Base-by-base conservation (phyloP, 2,329 filamentous ascomycete genomes). In the Aotearoamyces nothofagi region DNA sequence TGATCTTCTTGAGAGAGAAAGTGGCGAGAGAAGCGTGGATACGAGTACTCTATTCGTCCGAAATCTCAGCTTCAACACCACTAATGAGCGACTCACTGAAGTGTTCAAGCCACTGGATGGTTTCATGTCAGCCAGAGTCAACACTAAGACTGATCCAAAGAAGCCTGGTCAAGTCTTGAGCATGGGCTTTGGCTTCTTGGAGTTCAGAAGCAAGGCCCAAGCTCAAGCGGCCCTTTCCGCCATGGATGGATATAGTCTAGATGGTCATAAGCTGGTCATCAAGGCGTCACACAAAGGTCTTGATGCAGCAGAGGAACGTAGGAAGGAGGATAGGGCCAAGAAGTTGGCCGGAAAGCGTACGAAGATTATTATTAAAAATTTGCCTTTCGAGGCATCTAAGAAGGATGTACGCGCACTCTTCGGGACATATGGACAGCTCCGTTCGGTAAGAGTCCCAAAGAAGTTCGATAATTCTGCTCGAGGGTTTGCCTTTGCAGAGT, bases 351-450 rank as follows among this genome's bases (percentile, higher is more conserved):
- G 68, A 10, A 71, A 75, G 49, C 69, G 73, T 41, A 94, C 86
- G 26, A 96, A 96, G 66, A 78, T 98, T 48, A 77, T 96, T 55
- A 78, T 98, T 61, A 98, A 96, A 64, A 98, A 98, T 60, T 60
- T 98, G 54, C 87, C 90, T 12, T 98, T 98, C 60, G 83, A 96
- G 59, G 78, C 81, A 27, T 78, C 75, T 30, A 94, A 93, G 61
- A 90, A 92, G 54, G 90, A 98, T 51, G 67, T 98, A 33, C 72
- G 82, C 38, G 64, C 78, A 30, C 64, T 96, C 23, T 86, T 96
- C 51, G 74, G 80, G 36, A 75, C 82, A 19, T 96, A 94, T 55
- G 92, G 90, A 25, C 78, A 93, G 51, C 70, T 98, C 38, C 78
- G 83, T 46, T 87, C 84, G 30, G 82, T 98, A 36, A 80, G 90